Percentiles rank a stretch among this genome's conserved stretches.
phyloP scores from a whole-genome alignment of 768 basidiomycete species.

The Rhodotorula babjevae region DNA sequence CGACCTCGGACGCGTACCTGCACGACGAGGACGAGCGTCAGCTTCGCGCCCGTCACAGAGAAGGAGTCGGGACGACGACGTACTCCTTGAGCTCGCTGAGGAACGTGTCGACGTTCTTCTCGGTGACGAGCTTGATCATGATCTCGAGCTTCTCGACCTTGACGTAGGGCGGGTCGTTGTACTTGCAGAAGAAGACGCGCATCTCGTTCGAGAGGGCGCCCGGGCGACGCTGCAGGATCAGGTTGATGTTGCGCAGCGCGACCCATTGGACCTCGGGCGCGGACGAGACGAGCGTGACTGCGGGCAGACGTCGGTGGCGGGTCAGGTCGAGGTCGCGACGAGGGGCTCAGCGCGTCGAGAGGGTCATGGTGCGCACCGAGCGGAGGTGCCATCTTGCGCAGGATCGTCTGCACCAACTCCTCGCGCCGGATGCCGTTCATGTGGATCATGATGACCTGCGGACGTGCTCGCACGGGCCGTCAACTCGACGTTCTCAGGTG shows the following conservation, averaged over 20 bases:
- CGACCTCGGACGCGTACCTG: slow-evolving; percentile 93
- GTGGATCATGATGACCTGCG: slow-evolving; percentile 93
- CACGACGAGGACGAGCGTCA: background rate
- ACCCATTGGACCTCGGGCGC: slow-evolving; percentile 99
- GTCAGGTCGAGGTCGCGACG: background rate
- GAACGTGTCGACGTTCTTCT: slow-evolving; percentile 88
- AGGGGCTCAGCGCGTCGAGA: background rate
- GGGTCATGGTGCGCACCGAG: slow-evolving; percentile 50
- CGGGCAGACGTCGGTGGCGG: background rate
- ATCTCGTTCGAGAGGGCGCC: slow-evolving; percentile 91
- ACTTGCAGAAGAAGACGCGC: slow-evolving; percentile 99
- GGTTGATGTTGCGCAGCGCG: slow-evolving; percentile 89
- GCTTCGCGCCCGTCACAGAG: too few species aligned
- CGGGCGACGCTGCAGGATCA: slow-evolving; percentile 85
- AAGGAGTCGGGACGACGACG: too few species aligned
- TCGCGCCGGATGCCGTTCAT: slow-evolving; percentile 76
- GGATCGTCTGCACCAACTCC: slow-evolving; percentile 73
- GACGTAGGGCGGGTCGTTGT: slow-evolving; percentile 98
- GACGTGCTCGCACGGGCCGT: too few species aligned
- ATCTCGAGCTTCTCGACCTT: slow-evolving; percentile 98
- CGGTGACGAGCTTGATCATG: slow-evolving; percentile 87
- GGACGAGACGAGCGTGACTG: slow-evolving; percentile 88
- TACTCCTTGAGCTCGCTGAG: slow-evolving; percentile 94
- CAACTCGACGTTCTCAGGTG: too few species aligned
- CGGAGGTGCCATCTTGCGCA: slow-evolving; percentile 97